Percentiles rank a stretch among this genome's conserved stretches.
These are phyloP conservation scores for Alloteropsis semialata DNA, from an alignment of 176 grass and related monocot species.

Conservation along the genomic window DNA sequence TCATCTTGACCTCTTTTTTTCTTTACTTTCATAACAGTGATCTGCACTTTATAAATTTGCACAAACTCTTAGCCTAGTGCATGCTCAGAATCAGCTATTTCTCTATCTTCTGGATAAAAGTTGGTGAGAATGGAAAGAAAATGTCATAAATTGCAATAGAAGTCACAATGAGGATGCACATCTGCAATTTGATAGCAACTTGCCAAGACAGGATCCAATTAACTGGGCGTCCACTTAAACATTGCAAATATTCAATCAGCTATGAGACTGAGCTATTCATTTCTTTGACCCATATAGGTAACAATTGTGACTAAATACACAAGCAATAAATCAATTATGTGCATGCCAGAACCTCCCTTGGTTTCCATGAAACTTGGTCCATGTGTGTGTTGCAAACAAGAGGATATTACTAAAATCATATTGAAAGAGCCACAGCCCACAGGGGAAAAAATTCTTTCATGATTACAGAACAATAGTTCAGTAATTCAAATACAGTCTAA, in stretches of 20 bases:
- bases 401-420: constrained; percentile 1
- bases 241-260: not conserved
- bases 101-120: not conserved
- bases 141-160: not conserved
- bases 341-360: not conserved
- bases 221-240: not conserved
- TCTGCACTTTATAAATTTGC: not conserved
- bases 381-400: not conserved
- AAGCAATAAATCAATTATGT: not conserved
- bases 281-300: not conserved
- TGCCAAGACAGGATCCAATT: not conserved
- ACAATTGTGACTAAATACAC: not conserved
- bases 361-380: not conserved
- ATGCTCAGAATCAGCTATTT: not conserved
- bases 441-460: not conserved
- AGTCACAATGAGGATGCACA: not conserved
- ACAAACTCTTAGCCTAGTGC: not conserved
- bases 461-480: not conserved
- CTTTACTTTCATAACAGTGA: not conserved
- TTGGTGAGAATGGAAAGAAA: not conserved
- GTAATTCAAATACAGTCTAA: not conserved
- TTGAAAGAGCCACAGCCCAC: not conserved
- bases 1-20: not conserved
- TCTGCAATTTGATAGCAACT: not conserved
- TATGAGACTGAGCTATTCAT: not conserved